Conservation (phyloP, 2,329 filamentous ascomycete species). For the Lithohypha guttulata region DNA sequence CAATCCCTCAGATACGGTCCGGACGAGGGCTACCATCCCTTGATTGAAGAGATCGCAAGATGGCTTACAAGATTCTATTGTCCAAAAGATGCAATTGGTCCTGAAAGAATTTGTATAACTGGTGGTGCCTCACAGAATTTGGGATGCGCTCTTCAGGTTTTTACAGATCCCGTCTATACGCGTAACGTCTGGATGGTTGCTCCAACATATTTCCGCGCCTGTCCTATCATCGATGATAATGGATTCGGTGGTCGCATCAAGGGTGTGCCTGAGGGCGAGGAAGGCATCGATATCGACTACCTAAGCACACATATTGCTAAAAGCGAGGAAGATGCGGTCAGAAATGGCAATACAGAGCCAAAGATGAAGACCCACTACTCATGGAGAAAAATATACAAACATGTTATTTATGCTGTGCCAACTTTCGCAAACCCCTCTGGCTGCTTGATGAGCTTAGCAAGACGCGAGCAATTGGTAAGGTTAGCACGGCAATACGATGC, state of each 20-base stretch:
- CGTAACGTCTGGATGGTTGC: conserved; percentile 67
- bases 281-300: conserved; percentile 60
- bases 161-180: conserved; percentile 67
- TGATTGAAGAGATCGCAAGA: conserved; percentile 55
- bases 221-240: conserved; percentile 72
- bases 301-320: conserved; percentile 42
- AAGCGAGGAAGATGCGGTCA: conserved; percentile 37
- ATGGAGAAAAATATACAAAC: conserved; percentile 68
- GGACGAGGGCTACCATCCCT: conserved; percentile 60
- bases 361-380: conserved; percentile 46
- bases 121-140: conserved; percentile 79
- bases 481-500: conserved; percentile 70
- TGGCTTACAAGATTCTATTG: conserved; percentile 60
- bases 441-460: conserved; percentile 62
- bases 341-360: conserved; percentile 31
- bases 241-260: conserved; percentile 58
- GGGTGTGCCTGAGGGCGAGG: conserved; percentile 64
- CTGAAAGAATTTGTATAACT: conserved; percentile 63
- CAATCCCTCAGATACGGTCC: conserved; percentile 69
- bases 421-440: conserved; percentile 84
- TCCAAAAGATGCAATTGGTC: conserved; percentile 30
- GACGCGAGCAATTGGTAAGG: conserved; percentile 58
- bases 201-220: conserved; percentile 76
- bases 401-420: conserved; percentile 80
- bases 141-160: conserved; percentile 65